Evolutionary conservation across 768 basidiomycete genomes (phyloP).

Genomic region (Amanita pseudoporphyria): DNA sequence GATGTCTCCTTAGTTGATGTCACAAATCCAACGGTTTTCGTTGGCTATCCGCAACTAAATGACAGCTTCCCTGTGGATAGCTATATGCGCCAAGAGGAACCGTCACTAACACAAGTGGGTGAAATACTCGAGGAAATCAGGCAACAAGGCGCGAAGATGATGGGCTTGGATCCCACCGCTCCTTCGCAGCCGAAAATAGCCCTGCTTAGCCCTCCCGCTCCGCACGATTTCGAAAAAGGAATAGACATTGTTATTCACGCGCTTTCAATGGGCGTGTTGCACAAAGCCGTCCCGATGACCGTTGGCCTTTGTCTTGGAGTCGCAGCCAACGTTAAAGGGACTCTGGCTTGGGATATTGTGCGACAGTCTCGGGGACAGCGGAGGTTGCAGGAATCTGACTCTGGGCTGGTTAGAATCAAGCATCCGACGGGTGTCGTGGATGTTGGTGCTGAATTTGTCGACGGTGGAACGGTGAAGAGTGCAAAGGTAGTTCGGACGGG

Average conservation of each 20-base stretch:
- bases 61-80: constrained; percentile 27
- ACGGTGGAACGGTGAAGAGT: constrained; percentile 37
- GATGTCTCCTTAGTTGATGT: constrained; percentile 57
- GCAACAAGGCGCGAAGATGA: constrained; percentile 41
- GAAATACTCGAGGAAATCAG: constrained; percentile 43
- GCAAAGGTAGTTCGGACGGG: constrained; percentile 64
- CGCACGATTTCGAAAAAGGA: constrained; percentile 16
- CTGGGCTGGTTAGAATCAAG: constrained; percentile 35
- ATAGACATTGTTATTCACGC: constrained; percentile 49
- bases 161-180: constrained; percentile 54
- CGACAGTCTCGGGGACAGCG: constrained; percentile 16
- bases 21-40: constrained; percentile 67
- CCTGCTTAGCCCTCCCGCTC: constrained; percentile 31
- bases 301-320: constrained; percentile 63
- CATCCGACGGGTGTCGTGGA: constrained; percentile 64
- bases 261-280: constrained; percentile 62
- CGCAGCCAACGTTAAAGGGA: constrained; percentile 42
- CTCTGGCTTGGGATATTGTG: constrained; percentile 45
- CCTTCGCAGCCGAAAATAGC: constrained; percentile 70
- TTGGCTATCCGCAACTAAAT: constrained; percentile 34
- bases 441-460: constrained; percentile 47
- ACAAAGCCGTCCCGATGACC: constrained; percentile 67
- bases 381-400: constrained; percentile 11
- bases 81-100: constrained; percentile 23
- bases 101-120: constrained; percentile 15